Evolutionary conservation across 768 basidiomycete genomes (phyloP).

Genomic region (Tephrocybe sp.): DNA sequence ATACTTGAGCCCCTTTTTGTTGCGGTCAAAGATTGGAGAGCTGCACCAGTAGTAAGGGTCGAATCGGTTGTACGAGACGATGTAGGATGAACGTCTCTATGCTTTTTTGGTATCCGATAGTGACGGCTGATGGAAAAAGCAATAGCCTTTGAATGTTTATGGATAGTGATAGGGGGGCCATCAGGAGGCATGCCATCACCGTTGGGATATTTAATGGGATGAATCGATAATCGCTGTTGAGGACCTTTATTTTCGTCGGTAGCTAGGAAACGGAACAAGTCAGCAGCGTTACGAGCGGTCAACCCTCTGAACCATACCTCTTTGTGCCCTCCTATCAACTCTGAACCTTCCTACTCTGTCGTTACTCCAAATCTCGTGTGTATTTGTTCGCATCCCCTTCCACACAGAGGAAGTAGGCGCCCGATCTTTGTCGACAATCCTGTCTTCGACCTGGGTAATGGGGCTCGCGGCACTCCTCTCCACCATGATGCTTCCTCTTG

Average conservation of each 20-base stretch:
- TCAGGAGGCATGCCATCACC: conserved; percentile 31
- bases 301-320: conserved; percentile 28
- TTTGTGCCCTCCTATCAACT: conserved; percentile 47
- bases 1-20: conserved; percentile 36
- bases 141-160: conserved; percentile 76
- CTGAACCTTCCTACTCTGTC: conserved; percentile 61
- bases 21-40: conserved; percentile 2
- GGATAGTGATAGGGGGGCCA: conserved; percentile 68
- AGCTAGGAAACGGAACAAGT: conserved; percentile 26
- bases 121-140: conserved; percentile 80
- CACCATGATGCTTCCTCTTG: conserved; percentile 28
- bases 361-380: conserved; percentile 69
- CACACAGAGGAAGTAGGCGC: conserved; percentile 27
- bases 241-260: conserved; percentile 54
- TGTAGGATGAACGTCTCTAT: conserved; percentile 17
- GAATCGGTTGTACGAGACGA: conserved; percentile 9
- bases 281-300: background rate
- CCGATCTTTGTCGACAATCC: conserved; percentile 15
- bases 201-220: conserved; percentile 51
- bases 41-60: background rate
- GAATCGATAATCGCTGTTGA: conserved; percentile 67
- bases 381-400: conserved; percentile 48
- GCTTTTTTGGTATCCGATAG: conserved; percentile 30
- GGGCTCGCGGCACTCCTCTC: conserved; percentile 15
- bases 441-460: conserved; percentile 1